Evolutionary conservation across 345 rosid genomes (phyloP), one percentile per base, ranked within the genome.

Genomic region (Populus nigra): DNA sequence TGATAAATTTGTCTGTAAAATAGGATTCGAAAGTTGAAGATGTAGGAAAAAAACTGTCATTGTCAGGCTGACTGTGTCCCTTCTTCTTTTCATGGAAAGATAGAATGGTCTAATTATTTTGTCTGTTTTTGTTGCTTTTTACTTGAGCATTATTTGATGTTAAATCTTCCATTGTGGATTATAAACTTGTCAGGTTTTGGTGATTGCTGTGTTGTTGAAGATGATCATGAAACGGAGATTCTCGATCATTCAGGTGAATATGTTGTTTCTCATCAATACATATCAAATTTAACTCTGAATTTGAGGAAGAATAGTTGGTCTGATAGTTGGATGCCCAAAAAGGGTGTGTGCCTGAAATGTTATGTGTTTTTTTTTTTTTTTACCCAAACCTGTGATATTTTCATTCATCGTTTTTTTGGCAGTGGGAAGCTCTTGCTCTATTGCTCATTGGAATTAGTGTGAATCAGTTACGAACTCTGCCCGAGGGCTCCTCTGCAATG

Each of bases 391-490:
- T 31, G 22, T 72, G 25, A 53, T 50, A 13, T 31, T 50, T 31
- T 31, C 27, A 4, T 31, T 72, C 23, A 3, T 3, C 18, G 1
- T n/a, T 57, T 35, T 86, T 83, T 78, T 62, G 72, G 80, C 88
- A 93, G 98, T 96, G 98, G 98, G 99, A 96, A 85, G 98, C 97
- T 77, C 97, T 93, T 83, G 97, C 97, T 72, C 74, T 92, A 73
- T 79, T 96, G 88, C 97, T 96, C 74, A 91, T 96, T 85, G 99
- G 98, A 43, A 91, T 96, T 57, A 90, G 94, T 84, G 89, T 96
- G 79, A 96, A 96, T 83, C 99, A 96, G 81, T 70, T 96, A 77
- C 94, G 94, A 66, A 88, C 96, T 77, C 82, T 92, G 79, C 98
- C 99, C 77, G 96, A 85, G 80, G 99, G 94, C 71, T 63, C 86